Base-by-base conservation (phyloP, 2,329 filamentous ascomycete species). In the Mycocentrospora acerina region DNA sequence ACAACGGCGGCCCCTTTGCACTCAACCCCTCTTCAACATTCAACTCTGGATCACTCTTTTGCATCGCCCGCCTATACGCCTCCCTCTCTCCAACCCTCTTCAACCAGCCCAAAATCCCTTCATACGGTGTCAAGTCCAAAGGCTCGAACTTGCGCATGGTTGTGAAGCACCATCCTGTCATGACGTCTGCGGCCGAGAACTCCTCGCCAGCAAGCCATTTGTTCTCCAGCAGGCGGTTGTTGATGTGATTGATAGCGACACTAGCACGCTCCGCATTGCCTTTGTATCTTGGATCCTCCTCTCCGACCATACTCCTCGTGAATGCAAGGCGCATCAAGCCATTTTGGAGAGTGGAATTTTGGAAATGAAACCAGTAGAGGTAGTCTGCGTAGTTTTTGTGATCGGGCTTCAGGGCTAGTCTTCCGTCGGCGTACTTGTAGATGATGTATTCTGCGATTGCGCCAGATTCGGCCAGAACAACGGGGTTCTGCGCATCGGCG, bases 131-230 rank as follows among this genome's bases (percentile, higher is more conserved):
- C 41, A 67, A 47, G 47, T 66, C 60, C n/a, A 65, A 43, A 1
- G 71, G 69, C 16, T 63, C 62, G 47, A 79, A 83, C 32, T 70
- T 68, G 12, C 83, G 70, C 72, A 80, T 74, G 2, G 81, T 86
- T 1, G 81, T 83, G 24, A 86, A 64, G 11, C 72, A 69, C 53
- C 77, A 84, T 0, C 82, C 71, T 4, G 67, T 68, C 80, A 86
- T 85, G 26, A 85, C 69, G 61, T 88, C 84, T 1, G 83, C 83
- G 1, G 72, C 80, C 0, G 80, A 85, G 41, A 87, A 79, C 34
- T 81, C 71, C 0, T 74, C 66, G 2, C 83, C 84, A 0, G 78
- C 81, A 15, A 87, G 64, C 71, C 75, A 87, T 7, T 68, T 57
- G 24, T 70, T 75, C 1, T 62, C 44, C 3, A 47, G 50, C 3